These are phyloP conservation scores for Ascochyta clinopodiicola DNA, from an alignment of 2,329 filamentous ascomycete genomes.

Conservation along the genomic window DNA sequence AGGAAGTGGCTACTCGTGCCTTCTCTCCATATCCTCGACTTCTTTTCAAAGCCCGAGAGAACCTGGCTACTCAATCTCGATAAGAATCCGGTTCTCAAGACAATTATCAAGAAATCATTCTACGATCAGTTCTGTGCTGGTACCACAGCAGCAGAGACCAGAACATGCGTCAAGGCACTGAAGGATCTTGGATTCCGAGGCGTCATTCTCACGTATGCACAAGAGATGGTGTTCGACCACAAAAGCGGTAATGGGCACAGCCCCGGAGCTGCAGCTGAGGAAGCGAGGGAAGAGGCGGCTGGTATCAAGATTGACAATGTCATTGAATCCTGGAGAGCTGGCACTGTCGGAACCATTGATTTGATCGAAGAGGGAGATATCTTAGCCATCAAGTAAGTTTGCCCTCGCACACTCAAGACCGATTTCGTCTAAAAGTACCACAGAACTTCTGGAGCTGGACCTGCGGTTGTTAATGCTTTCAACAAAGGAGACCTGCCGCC, in stretches of 20 bases:
- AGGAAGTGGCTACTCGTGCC: slow-evolving; percentile 51
- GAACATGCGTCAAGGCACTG: slow-evolving; percentile 63
- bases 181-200: slow-evolving; percentile 80
- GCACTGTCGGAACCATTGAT: slow-evolving; percentile 38
- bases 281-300: slow-evolving; percentile 5
- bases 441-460: slow-evolving; percentile 55
- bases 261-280: slow-evolving; percentile 22
- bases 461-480: slow-evolving; percentile 50
- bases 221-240: slow-evolving; percentile 63
- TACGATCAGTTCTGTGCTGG: slow-evolving; percentile 93
- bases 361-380: slow-evolving; percentile 41
- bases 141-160: slow-evolving; percentile 72
- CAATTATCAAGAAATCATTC: slow-evolving; percentile 77
- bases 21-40: slow-evolving; percentile 48
- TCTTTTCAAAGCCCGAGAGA: slow-evolving; percentile 49
- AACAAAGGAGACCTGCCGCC: slow-evolving; percentile 45
- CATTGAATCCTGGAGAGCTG: slow-evolving; percentile 46
- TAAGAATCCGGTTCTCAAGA: slow-evolving; percentile 74
- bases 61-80: slow-evolving; percentile 65
- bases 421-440: slow-evolving; percentile 14
- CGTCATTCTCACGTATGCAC: slow-evolving; percentile 84
- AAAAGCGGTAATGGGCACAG: slow-evolving; percentile 30
- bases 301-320: slow-evolving; percentile 27
- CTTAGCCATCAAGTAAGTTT: slow-evolving; percentile 40
- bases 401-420: background rate